Conservation (phyloP, 306 rosid species). For the Erythrophleum fordii region DNA sequence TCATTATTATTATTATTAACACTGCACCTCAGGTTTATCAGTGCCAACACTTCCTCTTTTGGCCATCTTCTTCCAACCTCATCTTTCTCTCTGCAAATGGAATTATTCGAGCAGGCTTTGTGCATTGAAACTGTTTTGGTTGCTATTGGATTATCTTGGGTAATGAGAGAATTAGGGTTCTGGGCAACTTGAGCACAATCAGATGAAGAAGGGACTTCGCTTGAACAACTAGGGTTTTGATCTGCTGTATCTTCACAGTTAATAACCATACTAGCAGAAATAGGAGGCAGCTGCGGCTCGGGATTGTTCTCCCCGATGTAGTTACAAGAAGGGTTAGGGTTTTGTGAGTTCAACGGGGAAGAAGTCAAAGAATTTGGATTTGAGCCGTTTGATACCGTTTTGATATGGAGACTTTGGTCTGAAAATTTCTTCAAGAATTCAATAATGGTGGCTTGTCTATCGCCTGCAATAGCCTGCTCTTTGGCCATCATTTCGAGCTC, state of each 20-base stretch:
- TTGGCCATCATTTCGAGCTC: slow-evolving; percentile 76
- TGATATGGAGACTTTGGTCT: slow-evolving; percentile 28
- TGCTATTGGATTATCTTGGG: background rate
- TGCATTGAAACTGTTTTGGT: background rate
- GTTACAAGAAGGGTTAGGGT: slow-evolving; percentile 43
- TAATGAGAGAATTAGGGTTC: slow-evolving; percentile 33
- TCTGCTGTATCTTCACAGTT: background rate
- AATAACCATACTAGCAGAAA: background rate
- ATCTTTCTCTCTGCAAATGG: slow-evolving; percentile 19
- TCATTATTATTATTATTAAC: slow-evolving; percentile 32
- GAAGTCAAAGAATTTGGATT: slow-evolving; percentile 1
- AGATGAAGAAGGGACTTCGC: slow-evolving; percentile 40
- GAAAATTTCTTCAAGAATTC: slow-evolving; percentile 67
- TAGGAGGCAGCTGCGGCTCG: background rate
- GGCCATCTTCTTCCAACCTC: slow-evolving; percentile 89
- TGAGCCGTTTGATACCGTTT: slow-evolving; percentile 13
- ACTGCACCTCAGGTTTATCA: slow-evolving; percentile 75
- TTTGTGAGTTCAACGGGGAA: slow-evolving; percentile 27
- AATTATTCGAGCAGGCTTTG: background rate
- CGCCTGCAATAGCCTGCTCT: slow-evolving; percentile 67
- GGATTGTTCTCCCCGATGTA: background rate
- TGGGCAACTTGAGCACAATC: slow-evolving; percentile 24
- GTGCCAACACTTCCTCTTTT: slow-evolving; percentile 79
- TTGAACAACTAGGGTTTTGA: slow-evolving; percentile 51
- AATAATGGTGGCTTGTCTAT: slow-evolving; percentile 68